Percentiles rank a stretch among this genome's conserved stretches.
These are phyloP conservation scores for Lumnitzera racemosa DNA, from an alignment of 345 rosid species.

Conservation along the genomic window DNA sequence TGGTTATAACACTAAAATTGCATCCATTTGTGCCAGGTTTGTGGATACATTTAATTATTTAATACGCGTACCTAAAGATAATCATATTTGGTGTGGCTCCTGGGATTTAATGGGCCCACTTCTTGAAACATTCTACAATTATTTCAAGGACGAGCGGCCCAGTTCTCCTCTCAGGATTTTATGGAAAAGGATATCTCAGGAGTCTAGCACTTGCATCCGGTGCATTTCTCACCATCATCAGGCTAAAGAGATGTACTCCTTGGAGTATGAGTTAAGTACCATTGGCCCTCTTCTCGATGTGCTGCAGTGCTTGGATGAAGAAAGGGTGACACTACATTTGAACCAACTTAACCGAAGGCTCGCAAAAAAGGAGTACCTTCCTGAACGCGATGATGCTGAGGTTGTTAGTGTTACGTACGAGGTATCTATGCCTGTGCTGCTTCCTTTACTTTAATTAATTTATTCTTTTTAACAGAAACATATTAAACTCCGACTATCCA, in stretches of 20 bases:
- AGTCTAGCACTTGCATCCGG: conserved; percentile 65
- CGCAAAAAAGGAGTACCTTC: conserved; percentile 49
- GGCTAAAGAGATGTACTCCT: conserved; percentile 63
- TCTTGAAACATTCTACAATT: conserved; percentile 82
- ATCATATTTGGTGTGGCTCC: conserved; percentile 77
- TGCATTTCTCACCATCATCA: conserved; percentile 94
- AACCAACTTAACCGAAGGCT: conserved; percentile 53
- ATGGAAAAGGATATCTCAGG: conserved; percentile 74
- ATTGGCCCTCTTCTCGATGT: conserved; percentile 82
- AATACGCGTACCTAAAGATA: conserved; percentile 57
- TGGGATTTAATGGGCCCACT: conserved; percentile 91
- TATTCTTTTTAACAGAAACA: too few species aligned
- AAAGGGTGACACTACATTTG: conserved; percentile 67
- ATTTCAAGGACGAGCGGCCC: conserved; percentile 52
- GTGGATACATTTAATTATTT: conserved; percentile 63
- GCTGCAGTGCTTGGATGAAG: conserved; percentile 65
- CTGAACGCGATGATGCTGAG: conserved; percentile 53
- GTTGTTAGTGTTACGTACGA: conserved; percentile 91
- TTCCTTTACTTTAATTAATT: neutral
- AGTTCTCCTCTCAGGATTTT: conserved; percentile 76
- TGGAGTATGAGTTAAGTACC: conserved; percentile 62
- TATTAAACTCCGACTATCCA: too few species aligned
- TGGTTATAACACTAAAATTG: neutral
- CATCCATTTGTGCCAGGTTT: conserved; percentile 42
- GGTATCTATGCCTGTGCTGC: conserved; percentile 28